Percentiles rank a stretch among this genome's conserved stretches.
Evolutionary conservation across 106 monocot species (phyloP).

Genomic region (Dioscorea dumetorum): DNA sequence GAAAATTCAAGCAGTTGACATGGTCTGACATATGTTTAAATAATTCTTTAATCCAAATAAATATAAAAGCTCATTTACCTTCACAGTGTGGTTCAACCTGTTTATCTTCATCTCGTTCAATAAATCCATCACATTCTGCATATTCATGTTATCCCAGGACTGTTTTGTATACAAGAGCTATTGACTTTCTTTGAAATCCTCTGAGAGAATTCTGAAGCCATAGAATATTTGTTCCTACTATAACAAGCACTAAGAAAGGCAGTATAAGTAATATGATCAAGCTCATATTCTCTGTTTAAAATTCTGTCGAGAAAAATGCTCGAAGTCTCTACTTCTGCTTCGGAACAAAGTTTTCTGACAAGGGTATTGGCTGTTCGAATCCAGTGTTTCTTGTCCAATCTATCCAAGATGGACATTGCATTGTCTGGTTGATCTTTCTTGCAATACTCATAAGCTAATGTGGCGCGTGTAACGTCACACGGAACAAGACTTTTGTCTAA

Average conservation of each 20-base stretch:
- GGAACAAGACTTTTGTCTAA: conserved; percentile 74
- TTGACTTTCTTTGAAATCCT: conserved; percentile 37
- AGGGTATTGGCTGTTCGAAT: conserved; percentile 54
- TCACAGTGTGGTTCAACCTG: too few species aligned
- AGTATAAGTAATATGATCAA: conserved; percentile 56
- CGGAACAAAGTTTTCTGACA: conserved; percentile 72
- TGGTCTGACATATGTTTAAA: too few species aligned
- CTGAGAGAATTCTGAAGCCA: conserved; percentile 60
- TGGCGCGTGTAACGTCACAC: conserved; percentile 75
- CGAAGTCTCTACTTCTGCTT: conserved; percentile 53
- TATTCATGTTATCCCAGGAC: conserved; percentile 15
- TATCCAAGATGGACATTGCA: conserved; percentile 61
- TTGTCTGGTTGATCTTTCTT: conserved; percentile 39
- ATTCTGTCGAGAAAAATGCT: conserved; percentile 51
- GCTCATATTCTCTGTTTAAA: conserved; percentile 30
- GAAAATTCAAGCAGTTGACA: too few species aligned
- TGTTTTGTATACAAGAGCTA: conserved; percentile 1
- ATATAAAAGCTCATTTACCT: too few species aligned
- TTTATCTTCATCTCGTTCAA: too few species aligned
- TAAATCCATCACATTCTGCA: too few species aligned
- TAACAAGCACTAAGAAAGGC: conserved; percentile 83
- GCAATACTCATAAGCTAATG: conserved; percentile 68
- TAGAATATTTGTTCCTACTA: conserved; percentile 53
- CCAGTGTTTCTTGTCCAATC: conserved; percentile 68
- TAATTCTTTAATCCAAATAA: too few species aligned